phyloP scores from a whole-genome alignment of 1,284 basidiomycete genomes.

The Pyrrhoderma noxium region DNA sequence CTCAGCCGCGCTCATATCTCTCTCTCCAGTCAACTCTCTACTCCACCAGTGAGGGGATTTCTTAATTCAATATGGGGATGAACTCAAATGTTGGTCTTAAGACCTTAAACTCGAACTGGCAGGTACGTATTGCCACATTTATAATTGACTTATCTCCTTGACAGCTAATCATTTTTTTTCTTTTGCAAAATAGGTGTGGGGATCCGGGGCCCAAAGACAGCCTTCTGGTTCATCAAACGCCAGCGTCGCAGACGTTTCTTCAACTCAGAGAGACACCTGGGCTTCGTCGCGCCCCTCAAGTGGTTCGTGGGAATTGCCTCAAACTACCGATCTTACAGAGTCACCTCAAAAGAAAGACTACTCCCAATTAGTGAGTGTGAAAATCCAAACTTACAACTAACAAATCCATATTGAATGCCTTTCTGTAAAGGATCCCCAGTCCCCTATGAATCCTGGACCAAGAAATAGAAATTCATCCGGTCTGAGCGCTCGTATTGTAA shows the following conservation, averaged over 20 bases:
- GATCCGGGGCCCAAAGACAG: constrained; percentile 47
- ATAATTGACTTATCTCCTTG: too few relatives aligned
- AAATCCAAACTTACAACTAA: too few relatives aligned
- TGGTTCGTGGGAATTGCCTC: constrained; percentile 47
- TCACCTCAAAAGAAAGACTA: constrained; percentile 45
- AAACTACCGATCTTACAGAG: constrained; percentile 34
- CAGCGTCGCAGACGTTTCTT: constrained; percentile 43
- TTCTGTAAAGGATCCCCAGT: constrained; percentile 23
- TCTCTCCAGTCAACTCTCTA: constrained; percentile 7
- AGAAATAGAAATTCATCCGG: constrained; percentile 42
- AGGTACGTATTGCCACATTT: constrained; percentile 38
- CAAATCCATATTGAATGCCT: constrained; percentile 2
- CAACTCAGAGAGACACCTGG: constrained; percentile 49
- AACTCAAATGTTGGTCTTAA: constrained; percentile 41
- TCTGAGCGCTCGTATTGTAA: constrained; percentile 36
- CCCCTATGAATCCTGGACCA: constrained; percentile 33
- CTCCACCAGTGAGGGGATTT: constrained; percentile 17
- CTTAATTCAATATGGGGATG: constrained; percentile 40
- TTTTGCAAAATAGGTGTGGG: constrained; percentile 46
- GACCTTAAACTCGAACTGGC: constrained; percentile 58
- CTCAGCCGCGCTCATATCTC: constrained; percentile 4
- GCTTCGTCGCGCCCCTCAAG: constrained; percentile 42
- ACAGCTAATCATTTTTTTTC: neutral
- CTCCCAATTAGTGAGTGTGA: constrained; percentile 36
- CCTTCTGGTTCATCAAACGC: constrained; percentile 54